These are phyloP conservation scores for Neurospora cerealis DNA, from an alignment of 495 filamentous ascomycete genomes.

Conservation along the genomic window DNA sequence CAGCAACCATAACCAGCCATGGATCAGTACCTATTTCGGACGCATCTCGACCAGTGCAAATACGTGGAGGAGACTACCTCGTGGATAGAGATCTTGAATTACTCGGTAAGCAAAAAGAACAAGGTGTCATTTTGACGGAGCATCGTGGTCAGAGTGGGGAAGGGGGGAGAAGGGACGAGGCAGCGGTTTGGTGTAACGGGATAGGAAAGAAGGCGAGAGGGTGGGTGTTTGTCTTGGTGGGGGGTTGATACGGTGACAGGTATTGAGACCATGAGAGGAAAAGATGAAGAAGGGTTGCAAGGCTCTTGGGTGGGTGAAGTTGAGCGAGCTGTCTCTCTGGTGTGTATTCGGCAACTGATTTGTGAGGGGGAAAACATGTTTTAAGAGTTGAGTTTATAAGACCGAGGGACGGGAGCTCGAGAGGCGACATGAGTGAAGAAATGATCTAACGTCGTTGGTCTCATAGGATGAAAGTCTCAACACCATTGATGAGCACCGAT, in stretches of 20 bases:
- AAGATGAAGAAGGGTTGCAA: not conserved
- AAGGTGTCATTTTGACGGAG: not conserved
- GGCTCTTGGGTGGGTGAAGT: not conserved
- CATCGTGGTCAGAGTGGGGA: not conserved
- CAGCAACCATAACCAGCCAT: conserved; percentile 18
- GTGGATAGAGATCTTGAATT: conserved; percentile 46
- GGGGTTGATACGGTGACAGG: not conserved
- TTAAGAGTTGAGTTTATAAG: not conserved
- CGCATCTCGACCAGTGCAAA: conserved; percentile 31
- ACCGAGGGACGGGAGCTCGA: not conserved
- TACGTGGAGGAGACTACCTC: conserved; percentile 35
- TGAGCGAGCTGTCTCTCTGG: not conserved
- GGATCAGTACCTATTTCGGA: conserved; percentile 46
- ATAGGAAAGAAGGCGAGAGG: not conserved
- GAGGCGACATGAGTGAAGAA: not conserved
- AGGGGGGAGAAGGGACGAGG: not conserved
- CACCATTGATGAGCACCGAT: conserved; percentile 36
- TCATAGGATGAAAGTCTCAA: conserved; percentile 32
- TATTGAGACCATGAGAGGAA: not conserved
- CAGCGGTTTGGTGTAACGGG: not conserved
- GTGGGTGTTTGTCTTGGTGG: not conserved
- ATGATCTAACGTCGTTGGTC: not conserved
- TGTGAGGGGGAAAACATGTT: not conserved
- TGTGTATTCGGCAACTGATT: not conserved
- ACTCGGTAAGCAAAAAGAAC: conserved; percentile 32